A percentile compares a stretch with the other conserved stretches of the same genome.
Evolutionary conservation across 169 alveolate genomes (phyloP).

Genomic region (Babesia ovis): DNA sequence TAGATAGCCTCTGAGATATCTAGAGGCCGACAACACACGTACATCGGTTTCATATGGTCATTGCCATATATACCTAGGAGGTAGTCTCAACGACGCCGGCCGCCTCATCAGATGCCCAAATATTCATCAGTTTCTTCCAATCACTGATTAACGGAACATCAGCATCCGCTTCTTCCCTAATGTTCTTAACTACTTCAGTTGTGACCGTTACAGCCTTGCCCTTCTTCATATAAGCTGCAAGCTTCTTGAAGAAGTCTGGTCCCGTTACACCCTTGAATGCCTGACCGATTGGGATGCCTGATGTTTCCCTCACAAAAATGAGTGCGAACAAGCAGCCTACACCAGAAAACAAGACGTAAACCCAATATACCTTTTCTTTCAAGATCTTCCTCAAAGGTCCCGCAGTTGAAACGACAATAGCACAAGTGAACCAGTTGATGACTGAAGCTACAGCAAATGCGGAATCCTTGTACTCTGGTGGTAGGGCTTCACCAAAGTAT

Average conservation of each 20-base stretch:
- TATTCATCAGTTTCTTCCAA: too few relatives aligned
- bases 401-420: conserved; percentile 78
- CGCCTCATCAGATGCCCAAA: too few relatives aligned
- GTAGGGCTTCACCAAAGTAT: conserved; percentile 81
- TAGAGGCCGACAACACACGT: too few relatives aligned
- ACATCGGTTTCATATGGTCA: too few relatives aligned
- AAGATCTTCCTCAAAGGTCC: conserved; percentile 60
- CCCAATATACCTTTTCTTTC: conserved; percentile 60
- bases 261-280: conserved; percentile 35
- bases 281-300: conserved; percentile 75
- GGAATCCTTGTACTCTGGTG: conserved; percentile 80
- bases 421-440: conserved; percentile 79
- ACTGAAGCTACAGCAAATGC: conserved; percentile 78
- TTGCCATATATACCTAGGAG: too few relatives aligned
- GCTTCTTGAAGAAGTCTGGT: neutral
- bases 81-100: too few relatives aligned
- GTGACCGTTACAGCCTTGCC: neutral
- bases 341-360: conserved; percentile 68
- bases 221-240: neutral
- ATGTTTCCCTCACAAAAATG: conserved; percentile 83
- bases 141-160: too few relatives aligned
- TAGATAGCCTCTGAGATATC: too few relatives aligned
- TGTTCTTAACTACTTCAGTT: too few relatives aligned
- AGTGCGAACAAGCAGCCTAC: conserved; percentile 65
- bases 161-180: too few relatives aligned